Percentiles rank a stretch among this genome's conserved stretches.
These are phyloP conservation scores for Aureobasidium sp. DNA, from an alignment of 2,329 filamentous ascomycete genomes.

Conservation along the genomic window DNA sequence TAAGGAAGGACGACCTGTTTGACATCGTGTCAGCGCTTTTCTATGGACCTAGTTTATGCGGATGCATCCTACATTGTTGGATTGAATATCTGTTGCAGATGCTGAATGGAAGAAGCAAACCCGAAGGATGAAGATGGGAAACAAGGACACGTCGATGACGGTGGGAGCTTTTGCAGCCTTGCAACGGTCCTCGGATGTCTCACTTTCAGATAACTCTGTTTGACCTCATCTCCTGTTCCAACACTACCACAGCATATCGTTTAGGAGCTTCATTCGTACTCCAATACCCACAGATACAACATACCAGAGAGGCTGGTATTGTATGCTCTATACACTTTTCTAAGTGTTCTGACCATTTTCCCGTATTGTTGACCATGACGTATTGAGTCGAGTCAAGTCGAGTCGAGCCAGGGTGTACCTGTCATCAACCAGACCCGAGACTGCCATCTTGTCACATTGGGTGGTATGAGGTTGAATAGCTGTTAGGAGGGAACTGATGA, in stretches of 20 bases:
- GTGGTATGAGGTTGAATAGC: not conserved
- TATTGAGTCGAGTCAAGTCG: not conserved
- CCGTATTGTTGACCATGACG: not conserved
- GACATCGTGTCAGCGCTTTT: not conserved
- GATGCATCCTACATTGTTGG: not conserved
- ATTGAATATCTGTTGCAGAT: not conserved
- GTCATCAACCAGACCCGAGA: not conserved
- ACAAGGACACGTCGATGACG: not conserved
- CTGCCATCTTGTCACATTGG: not conserved
- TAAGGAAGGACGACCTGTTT: conserved; percentile 16
- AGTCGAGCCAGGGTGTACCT: not conserved
- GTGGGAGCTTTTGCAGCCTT: not conserved
- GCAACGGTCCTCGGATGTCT: not conserved
- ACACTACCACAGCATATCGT: not conserved
- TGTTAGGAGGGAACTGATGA: not conserved
- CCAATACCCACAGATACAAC: not conserved
- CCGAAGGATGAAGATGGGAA: not conserved
- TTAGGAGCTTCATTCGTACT: not conserved
- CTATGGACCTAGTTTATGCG: not conserved
- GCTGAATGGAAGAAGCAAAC: not conserved
- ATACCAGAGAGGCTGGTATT: not conserved
- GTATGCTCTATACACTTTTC: not conserved
- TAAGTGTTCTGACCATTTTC: not conserved
- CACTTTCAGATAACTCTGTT: not conserved
- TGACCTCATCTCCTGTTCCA: not conserved